These are phyloP conservation scores for Ophiocordyceps camponoti-leonardi DNA, from an alignment of 2,329 filamentous ascomycete species.

Conservation along the genomic window DNA sequence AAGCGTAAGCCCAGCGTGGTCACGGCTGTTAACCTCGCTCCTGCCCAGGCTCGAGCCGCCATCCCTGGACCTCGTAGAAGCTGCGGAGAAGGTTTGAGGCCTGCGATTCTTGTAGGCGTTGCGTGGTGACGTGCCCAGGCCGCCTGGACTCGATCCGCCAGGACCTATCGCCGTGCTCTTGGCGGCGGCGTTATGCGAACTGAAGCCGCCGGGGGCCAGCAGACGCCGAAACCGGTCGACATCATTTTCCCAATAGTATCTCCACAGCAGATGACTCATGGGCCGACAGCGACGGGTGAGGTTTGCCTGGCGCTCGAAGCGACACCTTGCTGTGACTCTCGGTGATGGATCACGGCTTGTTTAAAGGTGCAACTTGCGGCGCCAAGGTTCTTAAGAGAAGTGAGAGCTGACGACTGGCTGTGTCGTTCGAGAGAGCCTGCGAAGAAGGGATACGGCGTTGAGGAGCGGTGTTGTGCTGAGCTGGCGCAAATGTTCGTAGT, in stretches of 20 bases:
- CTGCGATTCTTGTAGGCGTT: slow-evolving; percentile 31
- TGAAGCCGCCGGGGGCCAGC: slow-evolving; percentile 54
- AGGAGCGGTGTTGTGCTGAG: background rate
- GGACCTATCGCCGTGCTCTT: slow-evolving; percentile 32
- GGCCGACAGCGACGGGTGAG: slow-evolving; percentile 13
- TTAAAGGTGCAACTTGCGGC: slow-evolving; percentile 54
- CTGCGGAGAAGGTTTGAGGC: slow-evolving; percentile 29
- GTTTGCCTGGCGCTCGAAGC: slow-evolving; percentile 32
- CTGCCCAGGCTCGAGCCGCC: slow-evolving; percentile 24
- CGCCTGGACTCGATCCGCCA: slow-evolving; percentile 20
- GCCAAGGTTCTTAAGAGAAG: too few species aligned
- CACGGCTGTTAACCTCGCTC: slow-evolving; percentile 70
- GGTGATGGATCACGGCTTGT: slow-evolving; percentile 61
- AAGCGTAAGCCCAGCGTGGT: slow-evolving; percentile 65
- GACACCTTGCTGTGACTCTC: slow-evolving; percentile 83
- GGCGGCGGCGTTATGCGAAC: slow-evolving; percentile 28
- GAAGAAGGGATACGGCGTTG: background rate
- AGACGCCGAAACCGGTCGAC: slow-evolving; percentile 86
- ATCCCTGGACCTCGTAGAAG: slow-evolving; percentile 24
- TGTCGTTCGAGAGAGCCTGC: background rate
- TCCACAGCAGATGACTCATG: slow-evolving; percentile 97
- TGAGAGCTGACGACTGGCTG: background rate
- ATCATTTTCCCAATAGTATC: slow-evolving; percentile 93
- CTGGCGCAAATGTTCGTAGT: background rate
- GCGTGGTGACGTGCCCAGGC: slow-evolving; percentile 31